These are phyloP conservation scores for Sporothrix globosa DNA, from an alignment of 2,329 filamentous ascomycete species.

Conservation along the genomic window DNA sequence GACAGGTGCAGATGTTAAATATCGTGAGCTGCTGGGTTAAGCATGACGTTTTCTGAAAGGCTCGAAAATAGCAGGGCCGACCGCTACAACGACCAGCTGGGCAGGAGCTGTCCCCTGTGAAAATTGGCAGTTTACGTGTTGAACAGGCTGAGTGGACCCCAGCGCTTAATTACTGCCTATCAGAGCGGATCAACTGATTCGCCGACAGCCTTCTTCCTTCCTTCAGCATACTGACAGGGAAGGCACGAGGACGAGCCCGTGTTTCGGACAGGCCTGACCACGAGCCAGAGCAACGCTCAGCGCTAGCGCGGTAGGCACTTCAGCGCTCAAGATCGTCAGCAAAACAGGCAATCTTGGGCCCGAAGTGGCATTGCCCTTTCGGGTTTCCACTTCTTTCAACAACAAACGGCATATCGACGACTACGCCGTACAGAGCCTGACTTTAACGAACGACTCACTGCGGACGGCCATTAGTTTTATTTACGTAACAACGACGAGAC, in stretches of 20 bases:
- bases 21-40: neutral
- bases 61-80: neutral
- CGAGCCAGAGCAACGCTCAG: conserved; percentile 4
- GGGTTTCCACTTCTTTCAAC: neutral
- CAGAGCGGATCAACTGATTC: conserved; percentile 33
- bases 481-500: neutral
- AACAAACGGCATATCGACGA: conserved; percentile 16
- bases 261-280: conserved; percentile 22
- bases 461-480: neutral
- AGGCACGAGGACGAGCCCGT: conserved; percentile 5
- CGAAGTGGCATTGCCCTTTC: conserved; percentile 1
- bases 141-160: neutral
- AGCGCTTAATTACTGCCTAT: neutral
- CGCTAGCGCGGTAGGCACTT: neutral
- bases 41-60: neutral
- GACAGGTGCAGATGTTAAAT: neutral
- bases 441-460: neutral
- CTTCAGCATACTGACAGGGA: neutral
- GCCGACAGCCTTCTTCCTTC: conserved; percentile 24
- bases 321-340: neutral
- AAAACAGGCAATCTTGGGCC: neutral
- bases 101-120: conserved; percentile 19
- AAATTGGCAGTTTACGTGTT: conserved; percentile 25
- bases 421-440: neutral
- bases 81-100: conserved; percentile 1